Percentiles rank a stretch among this genome's conserved stretches.
Evolutionary conservation across 441 rosid species (phyloP).

Genomic region (Euphorbia schlechtendalii): DNA sequence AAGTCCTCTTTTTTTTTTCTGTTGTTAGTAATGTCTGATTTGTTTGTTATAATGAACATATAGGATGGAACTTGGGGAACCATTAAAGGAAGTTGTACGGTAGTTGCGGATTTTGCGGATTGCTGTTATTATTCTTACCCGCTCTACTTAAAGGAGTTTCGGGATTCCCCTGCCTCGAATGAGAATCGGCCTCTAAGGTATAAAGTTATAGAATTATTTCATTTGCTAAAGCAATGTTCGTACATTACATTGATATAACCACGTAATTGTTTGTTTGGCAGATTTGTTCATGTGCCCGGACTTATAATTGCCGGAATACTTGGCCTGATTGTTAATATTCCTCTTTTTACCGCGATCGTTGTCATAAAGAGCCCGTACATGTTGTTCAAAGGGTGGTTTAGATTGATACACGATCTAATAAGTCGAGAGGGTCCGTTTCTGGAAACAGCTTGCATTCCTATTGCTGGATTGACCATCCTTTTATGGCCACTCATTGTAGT

Average conservation of each 20-base stretch:
- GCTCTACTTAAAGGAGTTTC: slow-evolving; percentile 52
- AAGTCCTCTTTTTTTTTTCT: not conserved
- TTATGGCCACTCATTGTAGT: slow-evolving; percentile 73
- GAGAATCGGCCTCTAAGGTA: slow-evolving; percentile 65
- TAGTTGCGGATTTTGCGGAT: slow-evolving; percentile 66
- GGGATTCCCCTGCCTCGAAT: slow-evolving; percentile 45
- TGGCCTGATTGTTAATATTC: slow-evolving; percentile 61
- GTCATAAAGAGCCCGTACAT: slow-evolving; percentile 66
- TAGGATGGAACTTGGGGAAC: slow-evolving; percentile 92
- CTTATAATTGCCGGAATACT: slow-evolving; percentile 62
- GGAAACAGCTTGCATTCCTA: slow-evolving; percentile 70
- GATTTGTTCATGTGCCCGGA: slow-evolving; percentile 71
- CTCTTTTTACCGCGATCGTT: slow-evolving; percentile 57
- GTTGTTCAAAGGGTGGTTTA: slow-evolving; percentile 72
- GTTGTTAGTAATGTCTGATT: too few species aligned
- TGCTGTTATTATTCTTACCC: slow-evolving; percentile 66
- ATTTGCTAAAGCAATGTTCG: not conserved
- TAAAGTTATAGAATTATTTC: not conserved
- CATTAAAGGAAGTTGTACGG: slow-evolving; percentile 59
- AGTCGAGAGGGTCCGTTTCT: slow-evolving; percentile 80
- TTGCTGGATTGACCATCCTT: slow-evolving; percentile 70
- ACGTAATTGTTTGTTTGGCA: slow-evolving; percentile 27
- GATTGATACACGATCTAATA: slow-evolving; percentile 57
- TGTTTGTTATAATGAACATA: slow-evolving; percentile 4
- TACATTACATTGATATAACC: too few species aligned